Percentiles rank a stretch among this genome's conserved stretches.
Conservation (phyloP, 2,329 filamentous ascomycete genomes). For the Westerdykella ornata region DNA sequence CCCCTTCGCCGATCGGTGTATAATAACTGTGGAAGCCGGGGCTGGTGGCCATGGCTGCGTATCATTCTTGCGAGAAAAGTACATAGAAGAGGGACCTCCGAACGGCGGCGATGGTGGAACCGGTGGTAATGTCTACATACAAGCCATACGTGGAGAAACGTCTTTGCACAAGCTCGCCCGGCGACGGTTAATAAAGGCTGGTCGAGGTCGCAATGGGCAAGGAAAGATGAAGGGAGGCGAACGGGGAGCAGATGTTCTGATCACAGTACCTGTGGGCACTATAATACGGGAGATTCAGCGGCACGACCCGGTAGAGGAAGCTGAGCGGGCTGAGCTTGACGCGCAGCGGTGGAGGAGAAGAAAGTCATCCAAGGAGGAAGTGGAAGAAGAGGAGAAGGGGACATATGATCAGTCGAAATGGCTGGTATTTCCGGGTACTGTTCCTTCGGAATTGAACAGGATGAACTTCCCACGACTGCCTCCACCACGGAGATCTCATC, state of each 20-base stretch:
- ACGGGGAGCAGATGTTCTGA: constrained; percentile 77
- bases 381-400: constrained; percentile 38
- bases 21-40: constrained; percentile 70
- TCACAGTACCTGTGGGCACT: constrained; percentile 89
- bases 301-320: constrained; percentile 67
- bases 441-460: constrained; percentile 60
- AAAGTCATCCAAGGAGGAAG: constrained; percentile 29
- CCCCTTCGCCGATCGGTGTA: constrained; percentile 81
- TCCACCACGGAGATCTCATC: constrained; percentile 49
- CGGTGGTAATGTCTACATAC: constrained; percentile 89
- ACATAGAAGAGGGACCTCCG: constrained; percentile 76
- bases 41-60: constrained; percentile 86
- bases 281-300: constrained; percentile 77
- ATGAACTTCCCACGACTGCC: constrained; percentile 54
- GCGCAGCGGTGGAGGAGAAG: constrained; percentile 20
- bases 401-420: constrained; percentile 61
- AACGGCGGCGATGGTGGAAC: constrained; percentile 93
- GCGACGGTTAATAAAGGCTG: constrained; percentile 65
- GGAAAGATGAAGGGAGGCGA: constrained; percentile 68
- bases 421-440: constrained; percentile 76
- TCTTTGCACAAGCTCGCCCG: constrained; percentile 87
- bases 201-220: constrained; percentile 69
- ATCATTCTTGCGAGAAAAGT: constrained; percentile 88
- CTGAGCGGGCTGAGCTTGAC: constrained; percentile 42
- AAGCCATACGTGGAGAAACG: constrained; percentile 84